Percentiles rank a stretch among this genome's conserved stretches.
Evolutionary conservation across 83 land plant species (phyloP).

Genomic region (Diphasiastrum complanatum): DNA sequence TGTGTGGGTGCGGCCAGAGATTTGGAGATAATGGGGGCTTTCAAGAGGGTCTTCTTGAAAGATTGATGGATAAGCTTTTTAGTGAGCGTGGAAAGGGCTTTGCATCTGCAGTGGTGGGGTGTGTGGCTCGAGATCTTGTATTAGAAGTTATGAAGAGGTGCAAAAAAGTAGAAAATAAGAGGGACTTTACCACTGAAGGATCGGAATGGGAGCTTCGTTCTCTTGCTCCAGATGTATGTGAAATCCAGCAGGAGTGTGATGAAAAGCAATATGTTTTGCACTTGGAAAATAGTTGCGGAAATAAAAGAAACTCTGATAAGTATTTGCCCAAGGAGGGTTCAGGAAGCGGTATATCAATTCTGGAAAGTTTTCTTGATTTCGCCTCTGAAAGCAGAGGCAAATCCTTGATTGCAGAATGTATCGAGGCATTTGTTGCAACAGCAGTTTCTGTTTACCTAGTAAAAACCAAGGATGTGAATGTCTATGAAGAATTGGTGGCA

Average conservation of each 20-base stretch:
- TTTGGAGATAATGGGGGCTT: no score
- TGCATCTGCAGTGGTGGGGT: conserved; percentile 69
- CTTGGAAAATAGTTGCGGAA: no score
- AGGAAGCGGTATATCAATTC: not conserved
- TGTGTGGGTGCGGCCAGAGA: no score
- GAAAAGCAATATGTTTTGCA: no score
- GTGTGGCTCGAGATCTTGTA: conserved; percentile 70
- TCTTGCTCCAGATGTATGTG: not conserved
- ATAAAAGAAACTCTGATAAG: no score
- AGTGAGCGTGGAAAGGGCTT: conserved; percentile 68
- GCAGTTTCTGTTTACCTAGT: conserved; percentile 79
- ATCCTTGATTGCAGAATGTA: conserved; percentile 46
- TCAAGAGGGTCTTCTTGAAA: conserved; percentile 49
- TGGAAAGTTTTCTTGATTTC: conserved; percentile 29
- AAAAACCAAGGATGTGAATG: conserved; percentile 66
- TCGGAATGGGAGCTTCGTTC: not conserved
- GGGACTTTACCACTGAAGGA: not conserved
- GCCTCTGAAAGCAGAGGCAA: conserved; percentile 33
- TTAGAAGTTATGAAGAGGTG: no score
- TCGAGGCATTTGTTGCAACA: conserved; percentile 60
- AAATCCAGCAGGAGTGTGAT: not conserved
- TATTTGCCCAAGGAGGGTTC: conserved; percentile 2
- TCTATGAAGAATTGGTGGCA: conserved; percentile 59
- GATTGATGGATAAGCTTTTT: conserved; percentile 57
- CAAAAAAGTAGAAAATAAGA: no score